Base-by-base conservation (phyloP, 1,284 basidiomycete species). In the Volvariella surrecta region DNA sequence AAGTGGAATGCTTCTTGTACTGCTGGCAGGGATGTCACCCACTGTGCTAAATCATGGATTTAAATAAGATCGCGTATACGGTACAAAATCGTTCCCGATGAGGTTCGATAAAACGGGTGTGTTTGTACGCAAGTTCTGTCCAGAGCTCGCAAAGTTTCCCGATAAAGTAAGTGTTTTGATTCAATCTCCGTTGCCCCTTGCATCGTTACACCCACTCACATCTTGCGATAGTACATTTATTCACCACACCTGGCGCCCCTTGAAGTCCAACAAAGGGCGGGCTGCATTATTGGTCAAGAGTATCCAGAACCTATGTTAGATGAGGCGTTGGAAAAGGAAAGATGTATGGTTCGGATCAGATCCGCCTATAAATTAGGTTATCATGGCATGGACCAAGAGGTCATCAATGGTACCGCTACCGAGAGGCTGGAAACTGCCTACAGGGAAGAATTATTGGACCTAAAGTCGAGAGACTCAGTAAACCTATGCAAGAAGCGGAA, bases 101-200 rank as follows among this genome's bases (percentile, higher is more conserved):
- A 58, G 53, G 47, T 52, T 49, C 44, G 58, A 53, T 49, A 48
- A 44, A 51, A 42, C 50, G 9, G 53, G 54, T 35, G 21, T 44
- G 32, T 20, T 51, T 19, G 34, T 35, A n/a, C 34, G 34, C n/a
- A 6, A 15, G 15, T 35, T 35, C 34, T 35, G 34, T 15, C 34
- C 34, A 35, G 34, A 55, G 46, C 45, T 37, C 21, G 49, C 39
- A 34, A 42, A 44, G 32, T 56, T 58, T 43, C 57, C 58, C 47
- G 48, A 58, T 48, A 39, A 60, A 54, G 58, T 52, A 50, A 54
- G 56, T 32, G 21, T 30, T 40, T 22, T 34, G 16, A n/a, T 28
- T 19, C 35, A 35, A 35, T 35, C 15, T 35, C 34, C 34, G 34
- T 31, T 31, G 20, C 42, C 38, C 22, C 21, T 8, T 17, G n/a